Evolutionary conservation across 139 green algal genomes (phyloP).

Genomic region (Parachlorella kessleri): DNA sequence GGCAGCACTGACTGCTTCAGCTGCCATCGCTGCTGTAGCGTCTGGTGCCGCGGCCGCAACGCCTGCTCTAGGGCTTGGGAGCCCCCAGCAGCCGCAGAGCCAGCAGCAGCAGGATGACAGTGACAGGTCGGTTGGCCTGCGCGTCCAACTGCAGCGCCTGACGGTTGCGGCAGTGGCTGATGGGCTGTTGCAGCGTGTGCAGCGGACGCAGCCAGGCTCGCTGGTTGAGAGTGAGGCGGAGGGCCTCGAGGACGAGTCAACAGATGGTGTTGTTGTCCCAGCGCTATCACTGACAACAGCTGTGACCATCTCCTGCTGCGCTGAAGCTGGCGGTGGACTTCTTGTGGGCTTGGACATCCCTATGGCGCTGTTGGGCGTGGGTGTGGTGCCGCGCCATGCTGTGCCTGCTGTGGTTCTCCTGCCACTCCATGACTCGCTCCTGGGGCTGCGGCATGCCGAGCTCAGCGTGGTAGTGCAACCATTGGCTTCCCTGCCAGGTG

Average conservation of each 20-base stretch:
- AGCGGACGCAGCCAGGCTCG: neutral
- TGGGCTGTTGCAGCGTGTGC: neutral
- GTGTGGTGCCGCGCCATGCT: neutral
- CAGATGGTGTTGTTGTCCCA: neutral
- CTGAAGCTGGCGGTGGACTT: neutral
- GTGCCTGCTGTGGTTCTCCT: neutral
- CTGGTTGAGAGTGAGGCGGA: neutral
- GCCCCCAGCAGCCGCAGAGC: conserved; percentile 16
- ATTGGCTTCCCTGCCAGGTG: no score
- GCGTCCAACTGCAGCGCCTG: neutral
- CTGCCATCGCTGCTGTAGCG: no score
- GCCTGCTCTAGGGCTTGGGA: no score
- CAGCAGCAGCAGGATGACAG: neutral
- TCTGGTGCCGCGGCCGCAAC: no score
- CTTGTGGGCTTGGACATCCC: neutral
- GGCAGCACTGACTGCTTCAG: no score
- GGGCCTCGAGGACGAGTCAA: no score
- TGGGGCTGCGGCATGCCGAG: neutral
- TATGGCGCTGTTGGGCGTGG: conserved; percentile 13
- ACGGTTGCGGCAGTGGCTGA: conserved; percentile 5
- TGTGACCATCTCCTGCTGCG: neutral
- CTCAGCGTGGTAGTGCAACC: conserved; percentile 10
- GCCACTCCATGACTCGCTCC: conserved; percentile 7
- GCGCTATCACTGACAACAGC: neutral
- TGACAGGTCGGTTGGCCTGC: neutral